These are phyloP conservation scores for Thyridium curvatum DNA, from an alignment of 2,329 filamentous ascomycete species.

Conservation along the genomic window DNA sequence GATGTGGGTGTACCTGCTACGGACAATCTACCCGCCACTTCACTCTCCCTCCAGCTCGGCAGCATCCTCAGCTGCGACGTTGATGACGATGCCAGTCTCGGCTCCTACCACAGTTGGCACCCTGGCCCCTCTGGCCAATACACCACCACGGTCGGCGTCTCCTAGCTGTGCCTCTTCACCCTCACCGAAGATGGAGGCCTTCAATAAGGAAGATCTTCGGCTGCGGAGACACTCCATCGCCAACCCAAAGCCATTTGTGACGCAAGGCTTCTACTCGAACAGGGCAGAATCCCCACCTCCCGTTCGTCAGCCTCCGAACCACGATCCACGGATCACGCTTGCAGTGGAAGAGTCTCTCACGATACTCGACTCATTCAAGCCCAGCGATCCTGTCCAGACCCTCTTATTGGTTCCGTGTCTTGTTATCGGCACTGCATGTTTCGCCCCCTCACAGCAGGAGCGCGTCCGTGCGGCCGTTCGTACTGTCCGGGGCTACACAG, in stretches of 20 bases:
- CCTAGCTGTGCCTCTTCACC: conserved; percentile 29
- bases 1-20: conserved; percentile 59
- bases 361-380: conserved; percentile 48
- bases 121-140: conserved; percentile 10
- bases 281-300: conserved; percentile 37
- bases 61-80: conserved; percentile 9
- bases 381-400: conserved; percentile 52
- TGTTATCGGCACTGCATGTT: conserved; percentile 54
- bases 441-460: conserved; percentile 44
- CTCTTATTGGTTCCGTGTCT: conserved; percentile 55
- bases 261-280: conserved; percentile 4
- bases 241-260: conserved; percentile 11
- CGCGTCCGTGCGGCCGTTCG: conserved; percentile 43
- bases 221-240: conserved; percentile 16
- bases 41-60: conserved; percentile 9
- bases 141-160: conserved; percentile 19
- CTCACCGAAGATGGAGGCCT: conserved; percentile 7
- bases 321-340: conserved; percentile 44
- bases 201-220: background rate
- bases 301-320: conserved; percentile 37
- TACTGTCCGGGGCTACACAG: conserved; percentile 51
- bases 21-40: conserved; percentile 52
- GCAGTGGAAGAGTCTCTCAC: conserved; percentile 51
- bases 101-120: conserved; percentile 9
- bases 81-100: conserved; percentile 3